Base-by-base conservation (phyloP, 805 yeast genomes). In the Blastobotrys attinorum region DNA sequence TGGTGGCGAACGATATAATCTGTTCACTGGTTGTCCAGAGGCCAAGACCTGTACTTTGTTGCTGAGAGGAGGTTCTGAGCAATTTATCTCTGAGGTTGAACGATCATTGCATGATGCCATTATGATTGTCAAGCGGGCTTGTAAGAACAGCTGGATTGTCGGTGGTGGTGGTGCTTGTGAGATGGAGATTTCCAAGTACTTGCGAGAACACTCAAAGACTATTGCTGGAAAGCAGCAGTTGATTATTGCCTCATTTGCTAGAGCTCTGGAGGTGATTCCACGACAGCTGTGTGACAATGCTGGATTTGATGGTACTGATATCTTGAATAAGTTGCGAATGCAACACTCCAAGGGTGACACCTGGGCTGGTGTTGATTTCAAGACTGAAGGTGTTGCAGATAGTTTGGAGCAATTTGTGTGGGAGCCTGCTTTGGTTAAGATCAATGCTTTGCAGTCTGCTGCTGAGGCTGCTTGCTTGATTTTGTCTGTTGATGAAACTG, bases 141-240 rank as follows among this genome's bases (percentile, higher is more conserved):
- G 92, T 34, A 81, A 84, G 59, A 89, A 89, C 61, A 83, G 80
- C 58, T 69, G 77, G 22, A 79, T 92, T 53, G 98, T 92, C 46
- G 97, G 96, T 11, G 99, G 99, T 49, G 99, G 99, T 52, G 99
- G 99, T 51, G 99, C 99, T 29, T 83, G 88, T 51, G 98, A 92
- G 66, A 92, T 92, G 98, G 97, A 92, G 61, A 60, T 92, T 33
- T 88, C 97, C 31, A 86, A 79, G 62, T 78, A 83, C 62, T 72
- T 92, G 55, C 77, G 98, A 58, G 96, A 87, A 55, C 76, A 81
- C 58, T 80, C 97, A 20, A 81, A 82, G 58, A 76, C 86, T 16
- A 84, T 92, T 55, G 87, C 96, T 18, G 98, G 98, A 33, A 90
- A 92, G 65, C 96, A 90, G 66, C 99, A 92, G 69, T 70, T 92